A percentile compares a stretch with the other conserved stretches of the same genome.
Evolutionary conservation across 176 grass and related monocot genomes (phyloP).

Genomic region (Alopecurus myosuroides): DNA sequence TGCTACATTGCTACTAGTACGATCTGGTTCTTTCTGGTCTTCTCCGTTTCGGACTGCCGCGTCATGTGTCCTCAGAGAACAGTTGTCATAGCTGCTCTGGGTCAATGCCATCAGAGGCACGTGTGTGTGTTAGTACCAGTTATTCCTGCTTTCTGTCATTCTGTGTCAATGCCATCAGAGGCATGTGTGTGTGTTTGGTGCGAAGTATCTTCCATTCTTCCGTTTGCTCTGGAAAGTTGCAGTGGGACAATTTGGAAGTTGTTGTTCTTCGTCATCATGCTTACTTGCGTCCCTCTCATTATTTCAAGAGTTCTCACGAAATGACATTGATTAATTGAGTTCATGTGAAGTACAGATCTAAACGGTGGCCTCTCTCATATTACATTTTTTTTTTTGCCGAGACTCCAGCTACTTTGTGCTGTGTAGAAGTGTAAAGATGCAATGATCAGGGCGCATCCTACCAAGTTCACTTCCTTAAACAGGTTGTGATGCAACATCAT

Average conservation of each 20-base stretch:
- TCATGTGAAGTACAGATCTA: background rate
- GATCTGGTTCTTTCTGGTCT: background rate
- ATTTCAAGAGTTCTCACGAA: background rate
- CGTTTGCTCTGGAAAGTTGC: background rate
- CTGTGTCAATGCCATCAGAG: too few species aligned
- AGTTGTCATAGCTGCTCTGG: background rate
- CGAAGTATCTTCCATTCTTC: background rate
- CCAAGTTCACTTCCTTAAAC: background rate
- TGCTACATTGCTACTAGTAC: background rate
- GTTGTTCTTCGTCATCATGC: background rate
- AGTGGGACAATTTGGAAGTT: background rate
- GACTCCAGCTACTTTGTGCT: background rate
- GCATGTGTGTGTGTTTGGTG: background rate
- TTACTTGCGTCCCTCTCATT: background rate
- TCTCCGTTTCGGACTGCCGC: background rate
- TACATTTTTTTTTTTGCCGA: background rate
- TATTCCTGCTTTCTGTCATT: too few species aligned
- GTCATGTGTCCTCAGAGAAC: background rate
- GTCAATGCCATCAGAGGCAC: too few species aligned
- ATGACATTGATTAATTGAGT: background rate
- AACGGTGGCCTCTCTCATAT: background rate
- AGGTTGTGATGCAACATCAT: background rate
- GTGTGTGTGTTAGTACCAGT: too few species aligned
- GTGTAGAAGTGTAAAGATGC: background rate
- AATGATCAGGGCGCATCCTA: background rate